phyloP scores from a whole-genome alignment of 495 filamentous ascomycete genomes.

The Apodospora peruviana region DNA sequence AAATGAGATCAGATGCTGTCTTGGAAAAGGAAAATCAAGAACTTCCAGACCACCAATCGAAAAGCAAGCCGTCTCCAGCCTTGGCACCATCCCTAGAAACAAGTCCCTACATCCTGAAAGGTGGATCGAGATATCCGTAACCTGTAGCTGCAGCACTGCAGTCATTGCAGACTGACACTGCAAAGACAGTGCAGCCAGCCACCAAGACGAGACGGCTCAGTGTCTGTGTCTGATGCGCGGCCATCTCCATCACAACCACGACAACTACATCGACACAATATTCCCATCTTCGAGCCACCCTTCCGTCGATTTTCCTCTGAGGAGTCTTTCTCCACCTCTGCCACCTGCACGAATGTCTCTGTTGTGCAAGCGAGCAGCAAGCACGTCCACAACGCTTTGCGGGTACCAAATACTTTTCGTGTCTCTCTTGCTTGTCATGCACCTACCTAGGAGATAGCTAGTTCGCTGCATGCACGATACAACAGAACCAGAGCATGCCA shows the following conservation, averaged over 20 bases:
- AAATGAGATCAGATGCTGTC: conserved; percentile 22
- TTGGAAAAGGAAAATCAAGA: neutral
- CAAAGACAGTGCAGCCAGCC: neutral
- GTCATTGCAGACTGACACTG: too few relatives aligned
- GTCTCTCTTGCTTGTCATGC: too few relatives aligned
- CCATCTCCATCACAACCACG: neutral
- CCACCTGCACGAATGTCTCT: too few relatives aligned
- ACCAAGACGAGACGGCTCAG: neutral
- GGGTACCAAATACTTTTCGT: too few relatives aligned
- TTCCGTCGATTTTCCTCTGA: neutral
- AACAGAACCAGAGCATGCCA: conserved; percentile 5
- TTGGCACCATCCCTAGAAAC: neutral
- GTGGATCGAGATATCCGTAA: too few relatives aligned
- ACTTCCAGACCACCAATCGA: neutral
- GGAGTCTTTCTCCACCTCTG: neutral
- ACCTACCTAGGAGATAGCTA: too few relatives aligned
- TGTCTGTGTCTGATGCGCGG: neutral
- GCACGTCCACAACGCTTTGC: too few relatives aligned
- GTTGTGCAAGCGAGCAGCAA: too few relatives aligned
- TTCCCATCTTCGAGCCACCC: neutral
- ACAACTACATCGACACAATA: neutral
- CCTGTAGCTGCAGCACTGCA: too few relatives aligned
- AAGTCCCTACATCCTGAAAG: too few relatives aligned
- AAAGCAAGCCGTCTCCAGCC: neutral
- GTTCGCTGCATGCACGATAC: neutral